Evolutionary conservation across 306 rosid genomes (phyloP).

Genomic region (Arachis stenosperma): DNA sequence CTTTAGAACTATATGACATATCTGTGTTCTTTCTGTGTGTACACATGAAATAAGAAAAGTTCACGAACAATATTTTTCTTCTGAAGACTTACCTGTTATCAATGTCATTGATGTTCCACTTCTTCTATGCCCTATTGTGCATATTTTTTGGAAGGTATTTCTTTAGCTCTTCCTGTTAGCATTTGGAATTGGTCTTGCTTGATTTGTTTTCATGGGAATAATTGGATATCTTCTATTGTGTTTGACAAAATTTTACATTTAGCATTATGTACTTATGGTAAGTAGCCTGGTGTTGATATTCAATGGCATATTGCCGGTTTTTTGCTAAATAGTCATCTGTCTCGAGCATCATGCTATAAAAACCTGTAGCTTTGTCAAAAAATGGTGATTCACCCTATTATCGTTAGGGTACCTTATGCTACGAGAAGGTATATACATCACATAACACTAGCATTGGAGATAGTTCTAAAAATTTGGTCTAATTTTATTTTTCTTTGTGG

Average conservation of each 20-base stretch:
- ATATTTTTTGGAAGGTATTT: neutral
- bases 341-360: slow-evolving; percentile 8
- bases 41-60: slow-evolving; percentile 23
- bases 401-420: slow-evolving; percentile 12
- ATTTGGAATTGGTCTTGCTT: slow-evolving; percentile 19
- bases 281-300: slow-evolving; percentile 5
- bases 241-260: slow-evolving; percentile 20
- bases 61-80: slow-evolving; percentile 5
- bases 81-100: slow-evolving; percentile 15
- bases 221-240: slow-evolving; percentile 21
- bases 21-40: slow-evolving; percentile 23
- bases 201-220: slow-evolving; percentile 24
- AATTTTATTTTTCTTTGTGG: slow-evolving; percentile 28
- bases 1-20: slow-evolving; percentile 20
- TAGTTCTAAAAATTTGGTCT: slow-evolving; percentile 11
- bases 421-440: slow-evolving; percentile 10
- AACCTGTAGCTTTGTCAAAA: slow-evolving; percentile 25
- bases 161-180: slow-evolving; percentile 19
- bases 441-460: slow-evolving; percentile 9
- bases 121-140: neutral
- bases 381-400: neutral
- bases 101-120: slow-evolving; percentile 17
- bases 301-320: neutral
- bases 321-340: slow-evolving; percentile 21
- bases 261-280: neutral